phyloP scores from a whole-genome alignment of 176 grass and related monocot species.

The Chrysopogon serrulatus region DNA sequence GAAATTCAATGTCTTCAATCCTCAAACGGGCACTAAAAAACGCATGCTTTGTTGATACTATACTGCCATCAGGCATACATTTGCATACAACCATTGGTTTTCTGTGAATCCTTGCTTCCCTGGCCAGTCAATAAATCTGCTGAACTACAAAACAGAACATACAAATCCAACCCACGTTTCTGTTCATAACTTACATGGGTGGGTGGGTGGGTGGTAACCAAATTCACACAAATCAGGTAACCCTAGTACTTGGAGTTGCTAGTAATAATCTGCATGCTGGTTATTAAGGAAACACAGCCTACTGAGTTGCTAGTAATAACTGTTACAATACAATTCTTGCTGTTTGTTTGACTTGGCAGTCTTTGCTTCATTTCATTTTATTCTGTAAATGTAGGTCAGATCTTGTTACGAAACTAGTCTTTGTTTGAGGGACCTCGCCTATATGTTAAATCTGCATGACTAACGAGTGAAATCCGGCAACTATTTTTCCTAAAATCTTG shows the following conservation, averaged over 20 bases:
- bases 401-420: not conserved
- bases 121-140: not conserved
- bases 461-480: not conserved
- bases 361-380: not conserved
- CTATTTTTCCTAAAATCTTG: not conserved
- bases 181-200: not conserved
- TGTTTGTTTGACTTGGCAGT: not conserved
- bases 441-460: not conserved
- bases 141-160: conserved; percentile 3
- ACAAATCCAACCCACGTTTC: not conserved
- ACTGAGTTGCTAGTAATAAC: not conserved
- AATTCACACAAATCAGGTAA: not conserved
- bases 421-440: not conserved
- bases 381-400: not conserved
- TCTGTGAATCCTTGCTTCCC: conserved; percentile 4
- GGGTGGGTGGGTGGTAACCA: not conserved
- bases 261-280: not conserved
- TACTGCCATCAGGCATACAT: not conserved
- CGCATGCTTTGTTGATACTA: not conserved
- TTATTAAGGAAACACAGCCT: not conserved
- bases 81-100: not conserved
- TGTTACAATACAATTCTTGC: not conserved
- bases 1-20: not conserved
- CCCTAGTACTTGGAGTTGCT: not conserved
- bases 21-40: not conserved